Evolutionary conservation across 805 yeast genomes (phyloP), one percentile per base, ranked within the genome.

Genomic region (Candida pseudofarinosa): DNA sequence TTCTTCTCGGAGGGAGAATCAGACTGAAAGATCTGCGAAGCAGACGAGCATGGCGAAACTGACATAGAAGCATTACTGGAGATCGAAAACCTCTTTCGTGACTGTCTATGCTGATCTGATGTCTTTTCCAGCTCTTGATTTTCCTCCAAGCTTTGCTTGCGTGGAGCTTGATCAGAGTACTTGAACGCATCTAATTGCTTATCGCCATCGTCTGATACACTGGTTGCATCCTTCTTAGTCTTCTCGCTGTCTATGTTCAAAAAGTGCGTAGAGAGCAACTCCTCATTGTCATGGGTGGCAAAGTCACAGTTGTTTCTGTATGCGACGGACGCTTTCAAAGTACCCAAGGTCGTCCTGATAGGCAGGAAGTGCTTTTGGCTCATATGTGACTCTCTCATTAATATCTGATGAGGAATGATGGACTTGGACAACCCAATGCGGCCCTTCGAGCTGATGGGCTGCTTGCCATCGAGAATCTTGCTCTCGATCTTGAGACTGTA

Each of bases 351-450:
- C 0, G 97, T 88, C 42, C 76, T 71, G 2, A 93, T 78, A 0
- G 95, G 88, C 3, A 78, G 74, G 42, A 93, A 76, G 42, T 72
- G 72, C 53, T 79, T 79, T 39, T 83, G 85, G 19, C 72, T 73
- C 45, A 85, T 65, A 54, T 83, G 87, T 14, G 80, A 65, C 23
- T 63, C 65, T 1, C 63, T 48, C 15, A 56, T 45, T 15, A 61
- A 54, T 61, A 61, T 55, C 41, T 63, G 69, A 42, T 59, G 68
- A 46, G 62, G 79, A 43, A 80, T 74, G 2, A 83, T 74, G 3
- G 83, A 67, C 58, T 85, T 84, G 47, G 91, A 82, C 41, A 91
- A 71, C 0, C 97, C 97, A 18, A 89, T 77, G 47, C 97, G 69
- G 2, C 96, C 96, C 57, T 81, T 83, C 1, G 95, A 83, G 8